These are phyloP conservation scores for Penicillium occitanis DNA, from an alignment of 2,329 filamentous ascomycete genomes.

Conservation along the genomic window DNA sequence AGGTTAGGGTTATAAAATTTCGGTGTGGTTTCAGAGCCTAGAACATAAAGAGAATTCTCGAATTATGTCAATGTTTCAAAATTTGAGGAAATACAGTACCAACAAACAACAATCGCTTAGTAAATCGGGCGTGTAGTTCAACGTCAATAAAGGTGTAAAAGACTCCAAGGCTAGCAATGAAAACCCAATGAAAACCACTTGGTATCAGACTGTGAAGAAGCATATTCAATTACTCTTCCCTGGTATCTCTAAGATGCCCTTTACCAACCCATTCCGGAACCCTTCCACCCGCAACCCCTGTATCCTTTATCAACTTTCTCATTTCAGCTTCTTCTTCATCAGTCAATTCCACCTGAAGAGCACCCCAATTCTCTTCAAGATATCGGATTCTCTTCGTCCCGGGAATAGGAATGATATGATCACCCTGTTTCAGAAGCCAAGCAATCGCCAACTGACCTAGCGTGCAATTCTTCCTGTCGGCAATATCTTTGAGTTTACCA, in stretches of 20 bases:
- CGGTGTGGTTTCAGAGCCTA: too few relatives aligned
- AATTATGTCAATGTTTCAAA: too few relatives aligned
- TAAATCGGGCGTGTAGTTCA: background rate
- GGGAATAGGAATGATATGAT: constrained; percentile 33
- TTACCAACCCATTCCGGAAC: background rate
- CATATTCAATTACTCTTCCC: constrained; percentile 4
- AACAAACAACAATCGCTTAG: background rate
- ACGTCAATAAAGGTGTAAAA: background rate
- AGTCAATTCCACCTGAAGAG: background rate
- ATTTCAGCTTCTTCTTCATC: constrained; percentile 15
- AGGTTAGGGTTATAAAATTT: too few relatives aligned
- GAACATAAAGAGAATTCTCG: too few relatives aligned
- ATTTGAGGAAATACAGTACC: too few relatives aligned
- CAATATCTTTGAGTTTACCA: constrained; percentile 46
- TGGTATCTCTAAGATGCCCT: constrained; percentile 5
- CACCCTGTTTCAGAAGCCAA: constrained; percentile 62
- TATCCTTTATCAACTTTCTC: constrained; percentile 4
- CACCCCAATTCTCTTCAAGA: constrained; percentile 20
- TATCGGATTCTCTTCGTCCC: constrained; percentile 28
- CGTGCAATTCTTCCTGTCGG: constrained; percentile 56
- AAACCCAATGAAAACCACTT: background rate
- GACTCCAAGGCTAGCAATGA: background rate
- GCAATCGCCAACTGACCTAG: constrained; percentile 61
- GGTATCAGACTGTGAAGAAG: background rate
- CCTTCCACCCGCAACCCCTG: constrained; percentile 10